phyloP scores from a whole-genome alignment of 805 yeast genomes.

The Starmerella lactis-condensi region DNA sequence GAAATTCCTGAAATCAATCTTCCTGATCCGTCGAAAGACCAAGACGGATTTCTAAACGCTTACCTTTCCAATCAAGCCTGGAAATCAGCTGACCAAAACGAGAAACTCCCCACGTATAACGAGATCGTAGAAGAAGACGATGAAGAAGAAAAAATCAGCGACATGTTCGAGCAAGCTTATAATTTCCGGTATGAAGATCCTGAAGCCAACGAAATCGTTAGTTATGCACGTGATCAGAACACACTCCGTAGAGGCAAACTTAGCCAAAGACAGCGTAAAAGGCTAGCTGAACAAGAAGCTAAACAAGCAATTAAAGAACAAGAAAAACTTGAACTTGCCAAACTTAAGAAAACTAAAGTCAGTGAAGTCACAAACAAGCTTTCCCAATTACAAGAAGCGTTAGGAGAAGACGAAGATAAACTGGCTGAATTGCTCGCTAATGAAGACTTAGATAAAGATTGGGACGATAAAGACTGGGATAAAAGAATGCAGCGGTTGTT shows the following conservation, averaged over 20 bases:
- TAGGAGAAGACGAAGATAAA: conserved; percentile 37
- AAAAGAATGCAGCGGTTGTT: conserved; percentile 64
- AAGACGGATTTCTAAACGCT: conserved; percentile 51
- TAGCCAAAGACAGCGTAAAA: conserved; percentile 58
- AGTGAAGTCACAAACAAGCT: conserved; percentile 60
- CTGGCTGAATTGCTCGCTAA: conserved; percentile 45
- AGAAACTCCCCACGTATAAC: conserved; percentile 18
- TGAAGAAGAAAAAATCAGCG: conserved; percentile 83
- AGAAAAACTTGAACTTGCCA: conserved; percentile 42
- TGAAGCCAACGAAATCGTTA: conserved; percentile 70
- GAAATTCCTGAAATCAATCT: conserved; percentile 19
- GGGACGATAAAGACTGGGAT: conserved; percentile 85
- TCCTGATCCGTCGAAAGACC: conserved; percentile 50
- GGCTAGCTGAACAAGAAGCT: conserved; percentile 48
- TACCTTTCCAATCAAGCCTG: conserved; percentile 69
- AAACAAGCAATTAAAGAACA: conserved; percentile 34
- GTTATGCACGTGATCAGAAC: conserved; percentile 84
- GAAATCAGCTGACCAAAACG: conserved; percentile 52
- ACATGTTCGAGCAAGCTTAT: conserved; percentile 76
- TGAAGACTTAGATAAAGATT: conserved; percentile 66
- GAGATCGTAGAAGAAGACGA: conserved; percentile 43
- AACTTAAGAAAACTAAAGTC: conserved; percentile 57
- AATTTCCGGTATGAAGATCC: conserved; percentile 92
- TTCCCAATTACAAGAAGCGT: conserved; percentile 43
- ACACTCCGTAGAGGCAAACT: conserved; percentile 68